Conservation (phyloP, 176 grass and related monocot species). For the Avena insularis region DNA sequence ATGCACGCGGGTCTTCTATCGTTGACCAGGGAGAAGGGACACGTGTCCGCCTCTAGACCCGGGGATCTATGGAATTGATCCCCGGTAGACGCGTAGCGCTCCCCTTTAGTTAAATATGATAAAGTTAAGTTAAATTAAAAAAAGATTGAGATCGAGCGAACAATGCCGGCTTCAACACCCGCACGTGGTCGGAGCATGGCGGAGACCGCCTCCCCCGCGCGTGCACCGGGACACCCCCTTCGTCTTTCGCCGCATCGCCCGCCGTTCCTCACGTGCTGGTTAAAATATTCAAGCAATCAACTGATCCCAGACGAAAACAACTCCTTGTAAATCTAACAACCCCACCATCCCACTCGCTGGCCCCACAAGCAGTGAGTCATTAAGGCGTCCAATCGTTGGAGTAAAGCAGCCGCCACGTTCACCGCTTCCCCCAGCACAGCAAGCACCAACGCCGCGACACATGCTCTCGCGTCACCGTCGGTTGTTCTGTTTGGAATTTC, state of each 20-base stretch:
- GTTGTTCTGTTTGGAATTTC: background rate
- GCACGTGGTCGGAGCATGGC: conserved; percentile 30
- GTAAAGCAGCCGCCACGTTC: background rate
- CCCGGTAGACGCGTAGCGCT: too few relatives aligned
- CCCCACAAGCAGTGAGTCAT: background rate
- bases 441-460: background rate
- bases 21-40: too few relatives aligned
- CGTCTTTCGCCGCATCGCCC: background rate
- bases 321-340: background rate
- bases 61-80: too few relatives aligned
- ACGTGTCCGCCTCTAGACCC: too few relatives aligned
- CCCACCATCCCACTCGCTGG: background rate
- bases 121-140: too few relatives aligned
- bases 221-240: background rate
- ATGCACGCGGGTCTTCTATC: too few relatives aligned
- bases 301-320: background rate
- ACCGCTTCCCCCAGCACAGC: background rate
- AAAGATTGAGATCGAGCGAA: too few relatives aligned
- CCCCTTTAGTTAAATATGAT: too few relatives aligned
- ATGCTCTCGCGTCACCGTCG: conserved; percentile 20
- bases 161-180: background rate
- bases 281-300: background rate
- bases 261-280: conserved; percentile 28
- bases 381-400: background rate
- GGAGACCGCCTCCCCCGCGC: background rate